Conservation (phyloP, 495 filamentous ascomycete genomes). For the Terfezia claveryi region DNA sequence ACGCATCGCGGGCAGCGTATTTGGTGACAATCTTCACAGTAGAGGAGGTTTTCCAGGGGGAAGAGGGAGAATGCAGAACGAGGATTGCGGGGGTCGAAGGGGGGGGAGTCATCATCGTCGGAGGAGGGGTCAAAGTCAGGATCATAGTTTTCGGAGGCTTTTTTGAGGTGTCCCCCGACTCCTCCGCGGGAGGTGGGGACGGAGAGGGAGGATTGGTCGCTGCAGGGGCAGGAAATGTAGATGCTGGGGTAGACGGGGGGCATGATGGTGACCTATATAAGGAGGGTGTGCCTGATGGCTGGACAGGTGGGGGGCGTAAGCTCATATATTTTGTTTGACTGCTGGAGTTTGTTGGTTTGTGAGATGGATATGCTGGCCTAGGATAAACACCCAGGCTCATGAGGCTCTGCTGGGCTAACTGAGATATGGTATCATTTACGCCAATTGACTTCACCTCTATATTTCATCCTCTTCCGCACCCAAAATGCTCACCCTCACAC, state of each 20-base stretch:
- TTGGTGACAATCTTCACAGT: slow-evolving; percentile 90
- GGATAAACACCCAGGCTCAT: not conserved
- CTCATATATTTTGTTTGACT: no score
- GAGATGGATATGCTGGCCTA: no score
- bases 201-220: slow-evolving; percentile 28
- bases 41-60: slow-evolving; percentile 80
- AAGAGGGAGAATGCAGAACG: slow-evolving; percentile 77
- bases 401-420: not conserved
- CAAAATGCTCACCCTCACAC: not conserved
- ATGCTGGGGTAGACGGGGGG: slow-evolving; percentile 65
- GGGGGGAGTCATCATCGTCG: slow-evolving; percentile 50
- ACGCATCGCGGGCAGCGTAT: slow-evolving; percentile 85
- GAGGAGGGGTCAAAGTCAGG: slow-evolving; percentile 21
- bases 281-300: no score
- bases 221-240: slow-evolving; percentile 81
- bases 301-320: no score
- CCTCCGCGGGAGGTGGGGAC: not conserved
- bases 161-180: slow-evolving; percentile 21
- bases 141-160: slow-evolving; percentile 20
- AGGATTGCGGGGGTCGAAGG: slow-evolving; percentile 66
- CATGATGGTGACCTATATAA: slow-evolving; percentile 26
- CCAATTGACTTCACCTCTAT: not conserved
- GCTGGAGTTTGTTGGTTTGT: no score
- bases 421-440: not conserved
- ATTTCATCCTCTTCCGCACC: not conserved